Evolutionary conservation across 208 protist species (phyloP).

Genomic region (Vickermania spadyakhi): DNA sequence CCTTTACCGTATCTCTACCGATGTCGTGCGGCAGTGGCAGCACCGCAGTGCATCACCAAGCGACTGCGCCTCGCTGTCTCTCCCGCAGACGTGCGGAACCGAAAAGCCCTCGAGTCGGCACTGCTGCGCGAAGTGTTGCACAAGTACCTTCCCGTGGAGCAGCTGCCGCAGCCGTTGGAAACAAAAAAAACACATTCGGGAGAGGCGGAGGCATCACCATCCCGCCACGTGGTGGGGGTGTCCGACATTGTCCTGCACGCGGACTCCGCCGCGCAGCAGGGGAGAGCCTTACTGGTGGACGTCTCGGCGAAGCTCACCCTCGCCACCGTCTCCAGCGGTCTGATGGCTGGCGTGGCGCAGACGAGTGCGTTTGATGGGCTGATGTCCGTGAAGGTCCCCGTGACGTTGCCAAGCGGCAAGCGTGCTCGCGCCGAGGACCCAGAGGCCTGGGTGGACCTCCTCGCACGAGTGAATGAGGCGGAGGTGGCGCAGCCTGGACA

Average conservation of each 20-base stretch:
- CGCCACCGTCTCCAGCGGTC: not conserved
- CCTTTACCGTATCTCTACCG: not conserved
- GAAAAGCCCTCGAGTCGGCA: not conserved
- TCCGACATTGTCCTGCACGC: not conserved
- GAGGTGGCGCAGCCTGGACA: constrained; percentile 41
- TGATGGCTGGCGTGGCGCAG: not conserved
- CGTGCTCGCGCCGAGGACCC: not conserved
- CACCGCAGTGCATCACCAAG: not conserved
- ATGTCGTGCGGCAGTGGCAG: not conserved
- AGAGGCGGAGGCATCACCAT: too few species aligned
- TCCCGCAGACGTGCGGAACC: not conserved
- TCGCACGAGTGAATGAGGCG: constrained; percentile 32
- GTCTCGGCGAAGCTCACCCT: not conserved
- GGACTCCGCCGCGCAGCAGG: not conserved
- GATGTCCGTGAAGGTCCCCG: not conserved
- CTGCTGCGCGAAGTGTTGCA: not conserved
- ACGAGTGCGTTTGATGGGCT: not conserved
- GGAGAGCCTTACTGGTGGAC: not conserved
- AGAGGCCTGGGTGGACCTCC: not conserved
- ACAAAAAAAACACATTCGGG: too few species aligned
- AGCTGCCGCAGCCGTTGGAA: too few species aligned
- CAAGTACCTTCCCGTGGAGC: not conserved
- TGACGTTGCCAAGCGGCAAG: not conserved
- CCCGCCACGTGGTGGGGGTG: not conserved
- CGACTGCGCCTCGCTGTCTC: not conserved